Evolutionary conservation across 1,284 basidiomycete species (phyloP).

Genomic region (Leccinum angustisporum): DNA sequence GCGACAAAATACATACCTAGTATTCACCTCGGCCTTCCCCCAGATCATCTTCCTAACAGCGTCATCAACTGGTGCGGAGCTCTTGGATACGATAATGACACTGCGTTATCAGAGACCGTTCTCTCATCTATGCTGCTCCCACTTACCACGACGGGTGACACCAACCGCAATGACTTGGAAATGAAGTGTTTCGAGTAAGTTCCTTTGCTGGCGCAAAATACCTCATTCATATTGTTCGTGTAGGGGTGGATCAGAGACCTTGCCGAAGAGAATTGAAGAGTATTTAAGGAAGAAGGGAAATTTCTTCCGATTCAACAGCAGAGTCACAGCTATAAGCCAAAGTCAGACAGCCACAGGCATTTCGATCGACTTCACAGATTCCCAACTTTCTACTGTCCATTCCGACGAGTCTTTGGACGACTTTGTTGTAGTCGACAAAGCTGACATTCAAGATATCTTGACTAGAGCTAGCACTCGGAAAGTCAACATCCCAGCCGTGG

Average conservation of each 20-base stretch:
- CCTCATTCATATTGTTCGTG: background rate
- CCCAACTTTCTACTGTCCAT: background rate
- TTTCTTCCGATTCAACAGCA: background rate
- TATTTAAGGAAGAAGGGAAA: background rate
- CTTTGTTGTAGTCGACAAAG: background rate
- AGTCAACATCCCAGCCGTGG: background rate
- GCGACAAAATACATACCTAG: slow-evolving; percentile 21
- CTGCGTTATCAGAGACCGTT: background rate
- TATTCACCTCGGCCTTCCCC: slow-evolving; percentile 13
- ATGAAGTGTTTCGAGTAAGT: slow-evolving; percentile 3
- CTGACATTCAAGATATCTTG: background rate
- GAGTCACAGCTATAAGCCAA: background rate
- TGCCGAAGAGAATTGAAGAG: background rate
- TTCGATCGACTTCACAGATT: background rate
- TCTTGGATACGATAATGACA: background rate
- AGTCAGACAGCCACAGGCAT: background rate
- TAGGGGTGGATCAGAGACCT: slow-evolving; percentile 11
- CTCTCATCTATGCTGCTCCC: background rate
- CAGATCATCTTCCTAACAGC: slow-evolving; percentile 11
- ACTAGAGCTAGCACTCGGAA: too few species aligned
- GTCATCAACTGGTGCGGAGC: slow-evolving; percentile 25
- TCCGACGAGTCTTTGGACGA: background rate
- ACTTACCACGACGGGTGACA: background rate
- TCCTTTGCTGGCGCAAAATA: background rate
- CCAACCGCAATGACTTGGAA: background rate